A percentile compares a stretch with the other conserved stretches of the same genome.
Evolutionary conservation across 2,329 filamentous ascomycete species (phyloP).

Genomic region (Colletotrichum musicola): DNA sequence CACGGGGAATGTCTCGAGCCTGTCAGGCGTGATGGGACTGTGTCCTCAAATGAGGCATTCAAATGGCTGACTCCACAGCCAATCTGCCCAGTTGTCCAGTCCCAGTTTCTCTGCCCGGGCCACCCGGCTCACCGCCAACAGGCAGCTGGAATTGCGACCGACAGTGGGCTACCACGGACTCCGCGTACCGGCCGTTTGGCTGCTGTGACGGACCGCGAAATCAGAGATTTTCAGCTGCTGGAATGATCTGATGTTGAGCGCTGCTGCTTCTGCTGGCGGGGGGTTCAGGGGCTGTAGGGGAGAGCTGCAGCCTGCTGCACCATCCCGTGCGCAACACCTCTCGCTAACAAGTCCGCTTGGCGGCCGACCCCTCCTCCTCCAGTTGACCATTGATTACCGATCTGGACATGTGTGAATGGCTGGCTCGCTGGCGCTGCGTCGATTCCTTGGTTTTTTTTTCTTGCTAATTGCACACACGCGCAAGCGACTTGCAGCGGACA

Average conservation of each 20-base stretch:
- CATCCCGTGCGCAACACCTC: neutral
- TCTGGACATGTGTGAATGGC: neutral
- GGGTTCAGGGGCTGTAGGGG: neutral
- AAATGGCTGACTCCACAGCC: conserved; percentile 1
- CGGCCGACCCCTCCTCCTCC: neutral
- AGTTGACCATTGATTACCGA: neutral
- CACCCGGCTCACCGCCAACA: conserved; percentile 29
- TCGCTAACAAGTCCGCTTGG: conserved; percentile 27
- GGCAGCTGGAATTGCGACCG: conserved; percentile 15
- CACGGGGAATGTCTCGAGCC: neutral
- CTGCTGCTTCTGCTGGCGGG: conserved; percentile 2
- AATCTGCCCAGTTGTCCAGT: conserved; percentile 4
- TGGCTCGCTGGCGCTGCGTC: too few species aligned
- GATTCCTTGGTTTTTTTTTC: neutral
- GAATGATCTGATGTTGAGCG: conserved; percentile 33
- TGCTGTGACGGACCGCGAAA: conserved; percentile 6
- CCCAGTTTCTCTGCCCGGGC: conserved; percentile 13
- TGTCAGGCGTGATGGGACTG: neutral
- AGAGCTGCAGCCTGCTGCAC: neutral
- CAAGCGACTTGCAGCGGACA: neutral
- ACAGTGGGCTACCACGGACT: neutral
- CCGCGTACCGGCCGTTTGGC: conserved; percentile 19
- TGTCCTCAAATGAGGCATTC: conserved; percentile 13
- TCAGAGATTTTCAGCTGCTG: conserved; percentile 24
- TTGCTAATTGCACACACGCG: neutral